phyloP scores from a whole-genome alignment of 495 filamentous ascomycete species.

The Penicillium samsonianum region DNA sequence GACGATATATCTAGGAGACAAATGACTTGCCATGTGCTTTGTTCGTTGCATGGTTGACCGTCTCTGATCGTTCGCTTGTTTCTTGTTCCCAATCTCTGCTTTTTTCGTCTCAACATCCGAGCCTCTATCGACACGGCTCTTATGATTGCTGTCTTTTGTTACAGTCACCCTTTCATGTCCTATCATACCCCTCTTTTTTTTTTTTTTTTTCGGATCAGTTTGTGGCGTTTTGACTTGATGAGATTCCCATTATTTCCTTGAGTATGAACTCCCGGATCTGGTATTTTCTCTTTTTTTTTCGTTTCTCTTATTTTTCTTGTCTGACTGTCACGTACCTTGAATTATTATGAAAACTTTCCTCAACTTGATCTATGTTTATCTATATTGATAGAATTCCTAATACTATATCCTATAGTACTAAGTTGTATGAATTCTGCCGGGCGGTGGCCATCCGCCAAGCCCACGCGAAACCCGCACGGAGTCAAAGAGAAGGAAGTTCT shows the following conservation, averaged over 20 bases:
- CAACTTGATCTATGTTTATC: neutral
- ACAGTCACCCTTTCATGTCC: constrained; percentile 15
- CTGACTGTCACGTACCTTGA: constrained; percentile 8
- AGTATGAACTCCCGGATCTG: constrained; percentile 9
- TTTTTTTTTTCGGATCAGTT: constrained; percentile 12
- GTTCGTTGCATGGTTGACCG: neutral
- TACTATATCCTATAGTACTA: neutral
- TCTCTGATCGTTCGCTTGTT: constrained; percentile 7
- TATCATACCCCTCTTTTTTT: constrained; percentile 27
- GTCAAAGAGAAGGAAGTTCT: constrained; percentile 32
- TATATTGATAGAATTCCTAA: neutral
- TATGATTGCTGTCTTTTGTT: constrained; percentile 15
- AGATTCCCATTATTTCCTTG: constrained; percentile 19
- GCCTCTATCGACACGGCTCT: constrained; percentile 10
- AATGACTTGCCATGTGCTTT: neutral
- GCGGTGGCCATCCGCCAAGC: constrained; percentile 28
- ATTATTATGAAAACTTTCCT: constrained; percentile 3
- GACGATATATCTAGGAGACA: neutral
- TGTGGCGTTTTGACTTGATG: constrained; percentile 22
- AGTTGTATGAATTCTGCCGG: constrained; percentile 26
- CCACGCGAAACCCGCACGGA: constrained; percentile 37
- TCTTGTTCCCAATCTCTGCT: constrained; percentile 11
- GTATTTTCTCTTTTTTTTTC: too few relatives aligned
- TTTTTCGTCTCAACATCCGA: neutral
- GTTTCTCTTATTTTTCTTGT: neutral